These are phyloP conservation scores for Penicillium egyptiacum DNA, from an alignment of 495 filamentous ascomycete species.

Conservation along the genomic window DNA sequence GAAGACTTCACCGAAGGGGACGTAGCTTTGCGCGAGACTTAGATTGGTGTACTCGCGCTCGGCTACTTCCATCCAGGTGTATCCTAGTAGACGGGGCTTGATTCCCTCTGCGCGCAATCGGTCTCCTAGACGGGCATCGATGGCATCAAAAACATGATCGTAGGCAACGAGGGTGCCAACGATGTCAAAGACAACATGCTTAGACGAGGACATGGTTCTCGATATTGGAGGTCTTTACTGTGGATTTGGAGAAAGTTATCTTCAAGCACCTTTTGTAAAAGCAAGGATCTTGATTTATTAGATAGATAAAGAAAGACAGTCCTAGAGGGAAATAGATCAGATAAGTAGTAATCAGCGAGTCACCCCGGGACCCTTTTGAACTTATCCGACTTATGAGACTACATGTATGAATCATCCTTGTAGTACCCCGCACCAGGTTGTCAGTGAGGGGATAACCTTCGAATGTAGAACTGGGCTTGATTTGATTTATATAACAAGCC, in stretches of 20 bases:
- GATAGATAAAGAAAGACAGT: background rate
- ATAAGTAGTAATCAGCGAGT: background rate
- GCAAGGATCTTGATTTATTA: background rate
- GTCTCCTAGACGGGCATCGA: slow-evolving; percentile 33
- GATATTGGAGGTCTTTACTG: slow-evolving; percentile 2
- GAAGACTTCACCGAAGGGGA: slow-evolving; percentile 32
- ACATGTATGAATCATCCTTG: background rate
- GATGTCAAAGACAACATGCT: slow-evolving; percentile 45
- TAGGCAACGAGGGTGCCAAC: slow-evolving; percentile 42
- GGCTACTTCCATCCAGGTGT: slow-evolving; percentile 42
- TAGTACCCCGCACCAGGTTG: slow-evolving; percentile 8
- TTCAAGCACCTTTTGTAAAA: background rate
- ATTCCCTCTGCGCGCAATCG: slow-evolving; percentile 37
- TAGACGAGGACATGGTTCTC: slow-evolving; percentile 21
- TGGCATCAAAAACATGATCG: slow-evolving; percentile 32
- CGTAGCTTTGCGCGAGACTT: slow-evolving; percentile 35
- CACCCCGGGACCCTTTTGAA: background rate
- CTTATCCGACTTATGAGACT: background rate
- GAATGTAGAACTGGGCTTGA: too few species aligned
- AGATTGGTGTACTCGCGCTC: slow-evolving; percentile 46
- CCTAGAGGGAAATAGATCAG: too few species aligned
- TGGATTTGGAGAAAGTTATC: background rate
- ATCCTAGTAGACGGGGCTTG: slow-evolving; percentile 36
- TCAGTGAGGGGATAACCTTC: too few species aligned
- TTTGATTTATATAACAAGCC: too few species aligned